A percentile compares a stretch with the other conserved stretches of the same genome.
phyloP scores from a whole-genome alignment of 139 green algal species.

The Tetradesmus obliquus region DNA sequence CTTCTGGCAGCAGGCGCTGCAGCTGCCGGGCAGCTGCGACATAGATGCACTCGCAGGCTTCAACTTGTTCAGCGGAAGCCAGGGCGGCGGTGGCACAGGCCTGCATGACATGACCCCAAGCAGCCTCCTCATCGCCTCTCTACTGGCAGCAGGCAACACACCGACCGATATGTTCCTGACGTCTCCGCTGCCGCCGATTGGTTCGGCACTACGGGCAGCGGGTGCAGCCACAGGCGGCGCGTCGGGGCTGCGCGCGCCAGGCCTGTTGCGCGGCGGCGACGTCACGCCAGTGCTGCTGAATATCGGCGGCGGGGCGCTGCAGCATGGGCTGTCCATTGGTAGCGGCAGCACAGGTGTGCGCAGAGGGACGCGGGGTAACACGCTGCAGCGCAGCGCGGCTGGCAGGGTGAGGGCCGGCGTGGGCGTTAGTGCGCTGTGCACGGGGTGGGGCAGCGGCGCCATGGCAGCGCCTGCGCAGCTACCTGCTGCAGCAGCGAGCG shows the following conservation, averaged over 20 bases:
- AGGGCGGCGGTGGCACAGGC: background rate
- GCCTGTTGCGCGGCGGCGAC: background rate
- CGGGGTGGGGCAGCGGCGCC: background rate
- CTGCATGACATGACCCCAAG: background rate
- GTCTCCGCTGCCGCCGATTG: slow-evolving; percentile 23
- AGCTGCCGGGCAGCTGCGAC: background rate
- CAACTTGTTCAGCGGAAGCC: slow-evolving; percentile 1
- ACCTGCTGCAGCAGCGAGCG: background rate
- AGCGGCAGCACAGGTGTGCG: slow-evolving; percentile 1
- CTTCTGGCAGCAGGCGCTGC: background rate
- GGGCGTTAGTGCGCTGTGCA: slow-evolving; percentile 18
- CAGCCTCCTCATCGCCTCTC: background rate
- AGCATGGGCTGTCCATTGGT: background rate
- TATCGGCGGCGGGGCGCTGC: background rate
- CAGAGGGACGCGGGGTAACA: background rate
- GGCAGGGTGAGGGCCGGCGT: background rate
- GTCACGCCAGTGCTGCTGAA: slow-evolving; percentile 31
- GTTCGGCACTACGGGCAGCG: background rate
- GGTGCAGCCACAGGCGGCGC: background rate
- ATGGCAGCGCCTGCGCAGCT: slow-evolving; percentile 7
- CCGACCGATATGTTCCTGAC: slow-evolving; percentile 31
- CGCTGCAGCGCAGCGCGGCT: background rate
- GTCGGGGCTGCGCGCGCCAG: background rate
- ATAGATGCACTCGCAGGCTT: background rate
- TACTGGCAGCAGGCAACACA: background rate